Evolutionary conservation across 2,329 filamentous ascomycete genomes (phyloP), one percentile per base, ranked within the genome.

Genomic region (Paecilomyces dactylethromorphus): DNA sequence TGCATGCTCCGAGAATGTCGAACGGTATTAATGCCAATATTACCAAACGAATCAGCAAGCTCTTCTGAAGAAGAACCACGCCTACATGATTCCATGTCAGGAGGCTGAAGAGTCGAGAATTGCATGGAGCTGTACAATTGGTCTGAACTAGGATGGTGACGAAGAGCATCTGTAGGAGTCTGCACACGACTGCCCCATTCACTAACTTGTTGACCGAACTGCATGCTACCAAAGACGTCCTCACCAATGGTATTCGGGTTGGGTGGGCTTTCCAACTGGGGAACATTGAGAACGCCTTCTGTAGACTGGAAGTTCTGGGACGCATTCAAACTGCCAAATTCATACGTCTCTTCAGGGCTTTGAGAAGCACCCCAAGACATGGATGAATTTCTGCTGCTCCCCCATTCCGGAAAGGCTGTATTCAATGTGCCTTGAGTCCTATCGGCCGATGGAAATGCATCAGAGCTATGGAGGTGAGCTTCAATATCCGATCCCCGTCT

Each of bases 61-160:
- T 74, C 72, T 60, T 72, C 71, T 1, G 71, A 72, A 15, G 71
- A 72, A 32, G 64, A 66, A n/a, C 66, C 70, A 50, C 71, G 69
- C 22, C 70, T 63, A 18, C 66, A 60, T 35, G 70, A 56, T 18
- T 67, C 60, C 49, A 68, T 67, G 45, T 71, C 66, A n/a, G 70
- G 65, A 21, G 66, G 58, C 45, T 72, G 71, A 58, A 75, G 61
- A 13, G 63, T 59, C 55, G 66, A 60, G 60, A 71, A 75, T 53
- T 69, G 68, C 60, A 74, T 66, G 22, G 68, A 60, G 58, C 65
- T 65, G 61, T 74, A 74, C 54, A 68, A 61, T 26, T 67, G 58
- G 55, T 73, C 67, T 32, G 66, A 65, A 50, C 63, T 56, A 45
- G 66, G 61, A 11, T 60, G 62, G 55, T 65, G 62, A 31, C 65